Percentiles rank a stretch among this genome's conserved stretches.
Evolutionary conservation across 2,329 filamentous ascomycete species (phyloP).

Genomic region (Colletotrichum kahawae): DNA sequence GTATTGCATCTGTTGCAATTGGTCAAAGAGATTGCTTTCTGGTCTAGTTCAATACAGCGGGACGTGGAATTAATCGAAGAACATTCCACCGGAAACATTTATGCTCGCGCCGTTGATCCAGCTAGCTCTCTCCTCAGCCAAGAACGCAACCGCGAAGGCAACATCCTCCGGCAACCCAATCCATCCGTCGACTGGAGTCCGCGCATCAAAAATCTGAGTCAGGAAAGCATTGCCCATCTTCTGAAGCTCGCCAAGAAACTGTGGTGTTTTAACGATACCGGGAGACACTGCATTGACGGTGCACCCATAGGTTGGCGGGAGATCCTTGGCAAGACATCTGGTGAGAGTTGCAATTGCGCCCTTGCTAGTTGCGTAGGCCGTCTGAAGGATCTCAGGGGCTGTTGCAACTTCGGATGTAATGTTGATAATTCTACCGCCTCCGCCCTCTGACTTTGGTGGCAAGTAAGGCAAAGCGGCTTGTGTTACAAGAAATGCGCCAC

Average conservation of each 20-base stretch:
- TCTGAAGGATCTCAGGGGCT: conserved; percentile 39
- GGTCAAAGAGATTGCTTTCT: not conserved
- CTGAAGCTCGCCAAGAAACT: conserved; percentile 38
- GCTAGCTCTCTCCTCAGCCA: conserved; percentile 47
- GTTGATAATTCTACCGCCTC: conserved; percentile 45
- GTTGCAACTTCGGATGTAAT: conserved; percentile 42
- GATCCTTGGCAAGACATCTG: conserved; percentile 46
- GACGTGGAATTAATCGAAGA: not conserved
- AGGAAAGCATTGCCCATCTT: conserved; percentile 38
- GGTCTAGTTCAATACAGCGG: not conserved
- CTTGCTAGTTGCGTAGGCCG: conserved; percentile 55
- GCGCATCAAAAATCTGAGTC: conserved; percentile 42
- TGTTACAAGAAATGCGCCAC: conserved; percentile 46
- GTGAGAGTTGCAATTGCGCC: conserved; percentile 55
- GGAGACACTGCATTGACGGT: conserved; percentile 51
- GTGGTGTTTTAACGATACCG: conserved; percentile 46
- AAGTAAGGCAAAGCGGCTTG: conserved; percentile 43
- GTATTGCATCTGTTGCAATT: fast-evolving
- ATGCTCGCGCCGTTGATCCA: conserved; percentile 51
- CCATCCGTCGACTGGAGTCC: conserved; percentile 45
- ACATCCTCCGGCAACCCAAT: conserved; percentile 51
- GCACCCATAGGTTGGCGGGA: conserved; percentile 48
- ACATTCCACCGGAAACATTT: conserved; percentile 31
- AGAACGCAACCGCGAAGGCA: conserved; percentile 49
- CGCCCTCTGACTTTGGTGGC: conserved; percentile 19